Percentiles rank a stretch among this genome's conserved stretches.
phyloP scores from a whole-genome alignment of 768 basidiomycete genomes.

The Mrakia blollopis region DNA sequence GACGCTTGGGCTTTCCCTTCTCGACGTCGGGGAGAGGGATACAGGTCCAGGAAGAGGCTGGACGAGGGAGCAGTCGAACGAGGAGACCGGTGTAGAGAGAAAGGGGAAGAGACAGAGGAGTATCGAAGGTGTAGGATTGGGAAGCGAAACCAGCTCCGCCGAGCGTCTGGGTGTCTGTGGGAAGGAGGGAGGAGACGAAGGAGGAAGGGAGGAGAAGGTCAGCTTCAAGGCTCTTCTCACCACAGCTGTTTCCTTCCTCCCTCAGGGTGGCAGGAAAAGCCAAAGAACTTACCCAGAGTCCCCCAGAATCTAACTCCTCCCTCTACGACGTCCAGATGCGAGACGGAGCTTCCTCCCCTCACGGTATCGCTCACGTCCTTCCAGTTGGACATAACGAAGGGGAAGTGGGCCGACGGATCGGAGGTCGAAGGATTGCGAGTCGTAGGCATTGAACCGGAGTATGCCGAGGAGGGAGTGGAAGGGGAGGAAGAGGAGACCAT shows the following conservation, averaged over 20 bases:
- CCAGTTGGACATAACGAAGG: constrained; percentile 42
- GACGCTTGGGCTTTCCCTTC: constrained; percentile 2
- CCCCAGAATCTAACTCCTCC: constrained; percentile 42
- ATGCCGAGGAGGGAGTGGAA: background rate
- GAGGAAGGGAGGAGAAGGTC: background rate
- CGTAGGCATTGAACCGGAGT: background rate
- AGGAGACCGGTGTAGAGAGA: constrained; percentile 31
- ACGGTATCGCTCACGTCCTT: constrained; percentile 46
- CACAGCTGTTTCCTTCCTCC: background rate
- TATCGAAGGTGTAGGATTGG: constrained; percentile 42
- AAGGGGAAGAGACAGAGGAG: constrained; percentile 37
- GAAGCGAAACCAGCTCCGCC: constrained; percentile 49
- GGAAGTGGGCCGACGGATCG: constrained; percentile 5
- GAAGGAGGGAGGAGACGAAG: background rate
- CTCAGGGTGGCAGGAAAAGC: background rate
- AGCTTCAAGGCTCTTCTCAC: constrained; percentile 5
- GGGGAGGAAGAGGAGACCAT: background rate
- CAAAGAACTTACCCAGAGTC: constrained; percentile 36
- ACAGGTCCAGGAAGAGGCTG: constrained; percentile 31
- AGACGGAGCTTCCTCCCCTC: constrained; percentile 44
- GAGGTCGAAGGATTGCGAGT: background rate
- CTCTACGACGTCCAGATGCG: constrained; percentile 36
- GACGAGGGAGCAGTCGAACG: constrained; percentile 1
- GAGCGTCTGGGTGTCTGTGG: constrained; percentile 45
- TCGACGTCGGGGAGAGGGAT: constrained; percentile 17